Evolutionary conservation across 148 eudicot species (phyloP).

Genomic region (Fallopia convolvulus): DNA sequence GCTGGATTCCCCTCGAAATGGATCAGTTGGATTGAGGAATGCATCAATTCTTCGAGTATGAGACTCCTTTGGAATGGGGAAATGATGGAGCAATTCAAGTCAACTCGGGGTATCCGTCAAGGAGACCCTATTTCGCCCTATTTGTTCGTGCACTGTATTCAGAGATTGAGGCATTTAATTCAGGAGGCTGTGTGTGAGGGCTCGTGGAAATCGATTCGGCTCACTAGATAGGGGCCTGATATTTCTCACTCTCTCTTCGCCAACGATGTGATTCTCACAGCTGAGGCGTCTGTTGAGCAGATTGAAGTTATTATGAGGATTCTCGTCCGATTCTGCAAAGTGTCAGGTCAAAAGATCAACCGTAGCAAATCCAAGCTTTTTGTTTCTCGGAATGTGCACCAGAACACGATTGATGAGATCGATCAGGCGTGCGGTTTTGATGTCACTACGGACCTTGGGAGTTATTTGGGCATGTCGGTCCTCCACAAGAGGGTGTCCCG

Average conservation of each 20-base stretch:
- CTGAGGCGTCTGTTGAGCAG: too few relatives aligned
- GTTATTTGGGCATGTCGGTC: too few relatives aligned
- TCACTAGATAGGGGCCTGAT: neutral
- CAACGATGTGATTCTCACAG: neutral
- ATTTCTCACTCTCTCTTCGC: neutral
- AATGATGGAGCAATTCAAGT: neutral
- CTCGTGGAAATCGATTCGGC: neutral
- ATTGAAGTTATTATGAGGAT: too few relatives aligned
- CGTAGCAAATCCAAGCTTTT: neutral
- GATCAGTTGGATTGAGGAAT: neutral
- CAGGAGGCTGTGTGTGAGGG: neutral
- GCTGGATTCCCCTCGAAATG: neutral
- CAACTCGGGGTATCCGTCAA: neutral
- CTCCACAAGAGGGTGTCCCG: neutral
- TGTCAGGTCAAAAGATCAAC: neutral
- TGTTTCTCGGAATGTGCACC: neutral
- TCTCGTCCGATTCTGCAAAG: neutral
- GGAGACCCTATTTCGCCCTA: neutral
- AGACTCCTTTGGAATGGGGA: neutral
- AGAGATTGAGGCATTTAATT: neutral
- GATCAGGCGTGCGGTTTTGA: neutral
- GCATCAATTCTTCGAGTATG: neutral
- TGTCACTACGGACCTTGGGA: neutral
- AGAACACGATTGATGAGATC: neutral
- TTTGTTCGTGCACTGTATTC: neutral